Evolutionary conservation across 202 grass and related monocot genomes (phyloP).

Genomic region (Musa balbisiana): DNA sequence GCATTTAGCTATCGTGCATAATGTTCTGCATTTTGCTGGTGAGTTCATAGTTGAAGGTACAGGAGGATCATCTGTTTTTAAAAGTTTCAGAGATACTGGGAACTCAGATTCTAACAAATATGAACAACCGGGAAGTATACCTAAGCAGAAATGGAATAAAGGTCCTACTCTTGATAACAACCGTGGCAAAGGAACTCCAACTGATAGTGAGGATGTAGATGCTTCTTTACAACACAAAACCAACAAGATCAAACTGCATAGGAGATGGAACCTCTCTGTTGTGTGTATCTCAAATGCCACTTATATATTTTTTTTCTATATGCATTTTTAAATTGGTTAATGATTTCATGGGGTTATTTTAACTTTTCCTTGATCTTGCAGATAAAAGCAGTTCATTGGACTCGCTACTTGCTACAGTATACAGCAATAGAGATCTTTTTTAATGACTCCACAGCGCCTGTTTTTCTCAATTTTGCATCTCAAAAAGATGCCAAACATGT

Average conservation of each 20-base stretch:
- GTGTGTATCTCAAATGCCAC: conserved; percentile 24
- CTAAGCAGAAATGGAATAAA: conserved; percentile 44
- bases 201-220: conserved; percentile 32
- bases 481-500: conserved; percentile 89
- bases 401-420: conserved; percentile 82
- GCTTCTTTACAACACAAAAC: conserved; percentile 40
- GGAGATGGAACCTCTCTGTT: conserved; percentile 78
- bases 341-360: not conserved
- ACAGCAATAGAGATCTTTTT: conserved; percentile 95
- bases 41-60: conserved; percentile 96
- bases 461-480: conserved; percentile 89
- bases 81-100: conserved; percentile 57
- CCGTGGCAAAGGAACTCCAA: conserved; percentile 42
- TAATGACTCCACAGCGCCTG: conserved; percentile 67
- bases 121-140: conserved; percentile 40
- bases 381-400: conserved; percentile 96
- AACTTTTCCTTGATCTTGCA: conserved; percentile 35
- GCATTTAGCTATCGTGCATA: conserved; percentile 63
- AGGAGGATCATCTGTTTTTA: conserved; percentile 85
- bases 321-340: not conserved
- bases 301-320: not conserved
- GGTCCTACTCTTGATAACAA: conserved; percentile 21
- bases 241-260: conserved; percentile 90
- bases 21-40: conserved; percentile 77
- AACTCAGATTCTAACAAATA: conserved; percentile 53